Base-by-base conservation (phyloP, 371 early-diverging fungal genomes). In the Zopfochytrium polystomum region DNA sequence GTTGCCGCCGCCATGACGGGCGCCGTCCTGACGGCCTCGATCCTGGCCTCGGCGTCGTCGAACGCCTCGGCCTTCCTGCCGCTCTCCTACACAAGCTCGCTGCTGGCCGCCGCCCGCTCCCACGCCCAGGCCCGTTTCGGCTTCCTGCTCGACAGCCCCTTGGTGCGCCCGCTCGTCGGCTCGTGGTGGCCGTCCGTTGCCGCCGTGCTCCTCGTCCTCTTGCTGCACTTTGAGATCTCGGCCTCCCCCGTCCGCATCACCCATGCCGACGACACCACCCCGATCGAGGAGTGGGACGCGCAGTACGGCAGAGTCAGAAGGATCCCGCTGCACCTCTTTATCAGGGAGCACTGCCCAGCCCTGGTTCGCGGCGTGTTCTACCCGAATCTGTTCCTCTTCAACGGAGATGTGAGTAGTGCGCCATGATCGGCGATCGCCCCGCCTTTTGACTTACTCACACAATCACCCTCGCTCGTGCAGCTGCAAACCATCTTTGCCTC, bases 401-500 rank as follows among this genome's bases (percentile, higher is more conserved):
- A 26, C 33, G 66, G 66, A 5, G 18, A 60, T 54, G 34, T 55
- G 18, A 55, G 61, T 42, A 42, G 45, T 32, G 13, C 38, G 38
- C 29, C 31, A 55, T 31, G 47, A 26, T 26, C 22, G 48, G 30
- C 22, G 48, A 22, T 22, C 13, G 48, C 22, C 9, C n/a, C n/a
- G n/a, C n/a, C n/a, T n/a, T n/a, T n/a, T n/a, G n/a, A n/a, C 11
- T 9, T 38, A n/a, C 38, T 38, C 38, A 38, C n/a, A n/a, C 7
- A 47, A 9, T 18, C 9, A 47, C n/a, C n/a, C n/a, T 31, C 22
- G 11, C 30, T 30, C 5, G 26, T 13, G 4, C 27, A 58, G 58
- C 47, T 70, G 23, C 70, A 70, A 49, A 70, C 70, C 26, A 55
- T 65, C 13, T 70, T 35, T 26, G 70, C 70, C 0, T 56, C 70